A percentile compares a stretch with the other conserved stretches of the same genome.
phyloP scores from a whole-genome alignment of 768 basidiomycete species.

The Solioccasus polychromus region DNA sequence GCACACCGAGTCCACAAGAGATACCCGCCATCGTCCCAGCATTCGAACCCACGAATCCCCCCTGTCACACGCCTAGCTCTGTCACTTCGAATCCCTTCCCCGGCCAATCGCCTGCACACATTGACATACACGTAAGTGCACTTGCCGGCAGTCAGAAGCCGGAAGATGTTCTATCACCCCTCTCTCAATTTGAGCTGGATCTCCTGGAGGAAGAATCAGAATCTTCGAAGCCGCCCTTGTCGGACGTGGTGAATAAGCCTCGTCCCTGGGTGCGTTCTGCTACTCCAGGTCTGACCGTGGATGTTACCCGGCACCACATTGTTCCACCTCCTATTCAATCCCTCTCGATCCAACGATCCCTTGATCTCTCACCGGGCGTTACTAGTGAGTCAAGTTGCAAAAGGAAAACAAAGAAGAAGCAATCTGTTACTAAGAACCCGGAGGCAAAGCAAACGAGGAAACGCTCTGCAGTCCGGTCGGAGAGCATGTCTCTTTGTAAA shows the following conservation, averaged over 20 bases:
- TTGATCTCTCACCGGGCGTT: neutral
- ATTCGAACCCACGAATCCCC: neutral
- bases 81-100: neutral
- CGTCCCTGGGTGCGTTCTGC: slow-evolving; percentile 5
- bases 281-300: neutral
- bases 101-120: neutral
- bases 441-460: slow-evolving; percentile 8
- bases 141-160: neutral
- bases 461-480: neutral
- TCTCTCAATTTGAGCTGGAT: slow-evolving; percentile 27
- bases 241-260: slow-evolving; percentile 21
- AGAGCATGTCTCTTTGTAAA: neutral
- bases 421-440: neutral
- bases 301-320: neutral
- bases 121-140: neutral
- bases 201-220: slow-evolving; percentile 23
- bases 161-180: slow-evolving; percentile 14
- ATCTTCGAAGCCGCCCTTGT: slow-evolving; percentile 15
- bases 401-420: slow-evolving; percentile 14
- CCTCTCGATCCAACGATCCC: neutral
- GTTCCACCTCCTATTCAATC: neutral
- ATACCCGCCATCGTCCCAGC: neutral
- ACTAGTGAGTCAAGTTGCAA: neutral
- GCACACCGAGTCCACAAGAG: neutral
- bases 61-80: neutral